A percentile compares a stretch with the other conserved stretches of the same genome.
Evolutionary conservation across 1,139 yeast species (phyloP).

Genomic region (Nakaseomyces kungkrabaensis): DNA sequence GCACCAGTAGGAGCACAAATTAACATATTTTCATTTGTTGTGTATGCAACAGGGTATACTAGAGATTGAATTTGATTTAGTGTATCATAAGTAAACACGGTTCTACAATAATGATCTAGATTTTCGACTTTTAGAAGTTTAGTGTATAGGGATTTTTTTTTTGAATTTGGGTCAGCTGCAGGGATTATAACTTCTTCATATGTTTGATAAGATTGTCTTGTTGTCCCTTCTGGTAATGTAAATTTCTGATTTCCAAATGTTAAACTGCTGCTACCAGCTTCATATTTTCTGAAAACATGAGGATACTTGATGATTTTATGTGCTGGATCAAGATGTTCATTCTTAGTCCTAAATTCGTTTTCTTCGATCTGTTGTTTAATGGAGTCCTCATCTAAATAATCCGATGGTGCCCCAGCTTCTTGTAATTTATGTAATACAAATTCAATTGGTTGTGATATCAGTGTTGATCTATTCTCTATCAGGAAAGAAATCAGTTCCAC

Average conservation of each 20-base stretch:
- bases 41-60: slow-evolving; percentile 85
- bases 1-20: slow-evolving; percentile 99
- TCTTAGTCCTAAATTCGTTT: slow-evolving; percentile 44
- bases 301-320: slow-evolving; percentile 54
- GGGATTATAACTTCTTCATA: slow-evolving; percentile 85
- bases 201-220: slow-evolving; percentile 49
- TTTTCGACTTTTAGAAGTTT: slow-evolving; percentile 49
- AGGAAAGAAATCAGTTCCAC: slow-evolving; percentile 66
- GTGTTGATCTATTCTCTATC: slow-evolving; percentile 40
- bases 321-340: slow-evolving; percentile 41
- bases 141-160: slow-evolving; percentile 41
- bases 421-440: slow-evolving; percentile 11
- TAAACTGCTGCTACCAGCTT: slow-evolving; percentile 43
- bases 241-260: slow-evolving; percentile 76
- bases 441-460: slow-evolving; percentile 24
- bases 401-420: slow-evolving; percentile 13
- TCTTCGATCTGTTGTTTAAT: slow-evolving; percentile 47
- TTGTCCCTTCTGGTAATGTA: slow-evolving; percentile 73
- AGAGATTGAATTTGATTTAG: slow-evolving; percentile 86
- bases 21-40: slow-evolving; percentile 88
- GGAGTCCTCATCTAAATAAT: slow-evolving; percentile 45
- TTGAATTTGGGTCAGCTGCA: slow-evolving; percentile 39
- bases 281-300: slow-evolving; percentile 71
- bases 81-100: slow-evolving; percentile 71
- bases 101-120: slow-evolving; percentile 68